phyloP scores from a whole-genome alignment of 768 basidiomycete species.

The Tylopilus plumbeoviolaceoides region DNA sequence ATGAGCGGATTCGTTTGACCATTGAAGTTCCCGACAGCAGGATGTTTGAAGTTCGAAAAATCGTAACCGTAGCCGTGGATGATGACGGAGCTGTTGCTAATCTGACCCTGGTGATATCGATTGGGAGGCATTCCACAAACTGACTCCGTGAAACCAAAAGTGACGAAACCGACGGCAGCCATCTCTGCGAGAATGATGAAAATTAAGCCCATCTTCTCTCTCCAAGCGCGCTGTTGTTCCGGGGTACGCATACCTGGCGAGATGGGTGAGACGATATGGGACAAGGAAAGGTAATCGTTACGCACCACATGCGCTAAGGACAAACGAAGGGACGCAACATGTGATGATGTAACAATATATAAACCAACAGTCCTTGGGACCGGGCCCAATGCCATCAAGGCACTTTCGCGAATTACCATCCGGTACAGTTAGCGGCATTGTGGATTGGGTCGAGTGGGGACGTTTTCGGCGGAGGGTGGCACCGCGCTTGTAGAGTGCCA shows the following conservation, averaged over 20 bases:
- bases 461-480: constrained; percentile 75
- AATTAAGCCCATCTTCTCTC: constrained; percentile 96
- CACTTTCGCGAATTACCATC: constrained; percentile 44
- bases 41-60: constrained; percentile 83
- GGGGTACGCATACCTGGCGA: constrained; percentile 76
- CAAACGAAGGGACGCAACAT: constrained; percentile 70
- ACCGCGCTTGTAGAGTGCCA: constrained; percentile 87
- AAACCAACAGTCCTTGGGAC: constrained; percentile 94
- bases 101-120: constrained; percentile 75
- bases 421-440: constrained; percentile 35
- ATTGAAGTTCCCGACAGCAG: constrained; percentile 64
- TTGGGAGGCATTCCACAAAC: constrained; percentile 89
- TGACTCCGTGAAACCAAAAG: constrained; percentile 93
- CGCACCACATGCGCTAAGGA: constrained; percentile 78
- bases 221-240: constrained; percentile 94
- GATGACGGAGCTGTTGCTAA: constrained; percentile 78
- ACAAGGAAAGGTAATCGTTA: constrained; percentile 11
- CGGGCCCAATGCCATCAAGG: constrained; percentile 72
- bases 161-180: constrained; percentile 94
- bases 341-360: constrained; percentile 88
- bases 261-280: constrained; percentile 8
- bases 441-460: constrained; percentile 38
- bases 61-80: constrained; percentile 96
- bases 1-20: constrained; percentile 83
- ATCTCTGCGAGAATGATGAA: constrained; percentile 76